A percentile compares a stretch with the other conserved stretches of the same genome.
These are phyloP conservation scores for Pleurotus platypus DNA, from an alignment of 768 basidiomycete genomes.

Conservation along the genomic window DNA sequence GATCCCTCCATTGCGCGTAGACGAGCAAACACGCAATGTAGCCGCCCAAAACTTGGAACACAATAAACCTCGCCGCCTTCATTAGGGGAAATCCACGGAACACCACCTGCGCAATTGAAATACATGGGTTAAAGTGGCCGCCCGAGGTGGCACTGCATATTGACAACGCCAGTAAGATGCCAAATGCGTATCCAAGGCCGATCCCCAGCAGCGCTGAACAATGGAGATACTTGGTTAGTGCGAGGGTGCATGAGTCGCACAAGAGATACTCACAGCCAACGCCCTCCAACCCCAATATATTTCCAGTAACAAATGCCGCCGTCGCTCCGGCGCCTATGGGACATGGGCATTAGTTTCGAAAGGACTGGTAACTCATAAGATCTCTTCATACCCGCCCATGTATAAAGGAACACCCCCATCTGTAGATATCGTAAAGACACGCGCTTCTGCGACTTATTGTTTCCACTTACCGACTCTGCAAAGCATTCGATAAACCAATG, in stretches of 20 bases:
- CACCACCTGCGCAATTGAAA: conserved; percentile 49
- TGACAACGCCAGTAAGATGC: conserved; percentile 55
- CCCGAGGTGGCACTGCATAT: conserved; percentile 53
- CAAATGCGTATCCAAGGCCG: conserved; percentile 54
- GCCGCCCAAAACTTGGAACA: conserved; percentile 62
- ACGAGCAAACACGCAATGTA: conserved; percentile 59
- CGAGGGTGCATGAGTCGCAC: neutral
- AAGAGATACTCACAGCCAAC: conserved; percentile 43
- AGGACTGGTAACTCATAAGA: neutral
- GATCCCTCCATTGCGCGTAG: conserved; percentile 59
- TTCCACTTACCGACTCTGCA: conserved; percentile 50
- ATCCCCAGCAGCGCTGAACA: conserved; percentile 49
- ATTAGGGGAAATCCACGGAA: conserved; percentile 51
- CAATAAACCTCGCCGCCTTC: conserved; percentile 60
- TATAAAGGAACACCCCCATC: conserved; percentile 63
- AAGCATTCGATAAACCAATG: conserved; percentile 58
- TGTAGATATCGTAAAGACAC: conserved; percentile 15
- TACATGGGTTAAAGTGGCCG: conserved; percentile 64
- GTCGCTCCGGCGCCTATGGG: conserved; percentile 50
- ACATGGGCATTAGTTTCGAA: neutral
- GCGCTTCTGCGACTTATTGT: neutral
- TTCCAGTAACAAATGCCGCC: conserved; percentile 46
- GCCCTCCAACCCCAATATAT: conserved; percentile 32
- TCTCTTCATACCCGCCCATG: conserved; percentile 40
- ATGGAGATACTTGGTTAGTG: too few species aligned